Evolutionary conservation across 2,329 filamentous ascomycete genomes (phyloP).

Genomic region (Spiromastix sp.): DNA sequence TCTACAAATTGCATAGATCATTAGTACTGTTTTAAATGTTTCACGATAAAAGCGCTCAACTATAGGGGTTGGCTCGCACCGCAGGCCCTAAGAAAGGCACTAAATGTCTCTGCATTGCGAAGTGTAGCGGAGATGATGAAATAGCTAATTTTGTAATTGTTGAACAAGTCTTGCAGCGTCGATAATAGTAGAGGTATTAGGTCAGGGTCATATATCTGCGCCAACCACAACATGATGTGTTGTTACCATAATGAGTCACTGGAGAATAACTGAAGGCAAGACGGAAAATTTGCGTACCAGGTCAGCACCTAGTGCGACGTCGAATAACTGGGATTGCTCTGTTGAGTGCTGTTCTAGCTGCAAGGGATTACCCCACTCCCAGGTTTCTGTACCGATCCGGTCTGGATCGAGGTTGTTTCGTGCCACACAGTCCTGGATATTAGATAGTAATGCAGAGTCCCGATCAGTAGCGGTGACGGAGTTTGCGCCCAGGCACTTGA

Average conservation of each 20-base stretch:
- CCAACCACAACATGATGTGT: slow-evolving; percentile 4
- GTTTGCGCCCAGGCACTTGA: slow-evolving; percentile 44
- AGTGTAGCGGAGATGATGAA: slow-evolving; percentile 53
- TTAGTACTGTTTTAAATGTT: slow-evolving; percentile 7
- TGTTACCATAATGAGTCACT: slow-evolving; percentile 1
- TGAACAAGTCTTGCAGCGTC: slow-evolving; percentile 47
- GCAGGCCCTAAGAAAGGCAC: slow-evolving; percentile 47
- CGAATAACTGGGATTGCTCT: slow-evolving; percentile 16
- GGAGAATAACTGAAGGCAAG: neutral
- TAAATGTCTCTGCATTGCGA: slow-evolving; percentile 52
- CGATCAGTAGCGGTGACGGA: slow-evolving; percentile 54
- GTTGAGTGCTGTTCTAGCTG: slow-evolving; percentile 4
- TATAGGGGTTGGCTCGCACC: slow-evolving; percentile 32
- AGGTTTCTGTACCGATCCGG: slow-evolving; percentile 24
- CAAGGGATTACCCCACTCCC: slow-evolving; percentile 32
- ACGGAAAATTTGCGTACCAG: slow-evolving; percentile 22
- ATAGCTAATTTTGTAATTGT: slow-evolving; percentile 39
- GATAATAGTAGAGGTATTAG: slow-evolving; percentile 47
- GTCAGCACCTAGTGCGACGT: slow-evolving; percentile 33
- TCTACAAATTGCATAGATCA: slow-evolving; percentile 18
- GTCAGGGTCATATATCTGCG: slow-evolving; percentile 50
- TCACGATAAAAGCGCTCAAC: slow-evolving; percentile 9
- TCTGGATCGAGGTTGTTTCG: slow-evolving; percentile 20
- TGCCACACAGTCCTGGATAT: slow-evolving; percentile 27
- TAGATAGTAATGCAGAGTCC: slow-evolving; percentile 35